These are phyloP conservation scores for Nemania abortiva DNA, from an alignment of 2,329 filamentous ascomycete genomes.

Conservation along the genomic window DNA sequence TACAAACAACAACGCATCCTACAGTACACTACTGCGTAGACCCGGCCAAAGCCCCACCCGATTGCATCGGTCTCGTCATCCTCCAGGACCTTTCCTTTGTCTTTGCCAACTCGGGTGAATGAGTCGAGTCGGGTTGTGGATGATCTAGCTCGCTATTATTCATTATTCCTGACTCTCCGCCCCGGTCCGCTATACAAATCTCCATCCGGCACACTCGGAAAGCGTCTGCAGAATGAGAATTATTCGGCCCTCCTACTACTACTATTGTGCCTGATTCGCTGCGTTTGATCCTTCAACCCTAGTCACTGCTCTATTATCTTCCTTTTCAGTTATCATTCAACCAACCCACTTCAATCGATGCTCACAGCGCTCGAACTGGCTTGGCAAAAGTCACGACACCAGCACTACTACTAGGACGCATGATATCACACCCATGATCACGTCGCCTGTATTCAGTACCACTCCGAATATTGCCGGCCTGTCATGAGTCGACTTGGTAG, in stretches of 20 bases:
- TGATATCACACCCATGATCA: slow-evolving; percentile 25
- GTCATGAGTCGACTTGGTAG: slow-evolving; percentile 62
- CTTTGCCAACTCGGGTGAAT: slow-evolving; percentile 20
- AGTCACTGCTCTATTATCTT: not conserved
- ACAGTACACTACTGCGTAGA: slow-evolving; percentile 1
- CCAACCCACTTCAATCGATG: not conserved
- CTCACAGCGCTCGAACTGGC: not conserved
- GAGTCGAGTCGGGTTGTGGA: slow-evolving; percentile 16
- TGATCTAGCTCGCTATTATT: slow-evolving; percentile 5
- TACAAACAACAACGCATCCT: not conserved
- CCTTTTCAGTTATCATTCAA: not conserved
- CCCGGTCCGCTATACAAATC: not conserved
- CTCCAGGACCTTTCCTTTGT: not conserved
- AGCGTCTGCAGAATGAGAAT: not conserved
- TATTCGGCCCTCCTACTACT: not conserved
- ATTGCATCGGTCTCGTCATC: slow-evolving; percentile 33
- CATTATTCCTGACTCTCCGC: slow-evolving; percentile 8
- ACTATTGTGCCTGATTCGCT: not conserved
- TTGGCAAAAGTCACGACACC: not conserved
- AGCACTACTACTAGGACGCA: not conserved
- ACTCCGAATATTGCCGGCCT: slow-evolving; percentile 24
- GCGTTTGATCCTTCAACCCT: not conserved
- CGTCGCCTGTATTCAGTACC: not conserved
- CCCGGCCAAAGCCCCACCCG: slow-evolving; percentile 23
- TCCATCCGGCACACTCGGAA: slow-evolving; percentile 22